Evolutionary conservation across 306 rosid species (phyloP), one percentile per base, ranked within the genome.

Genomic region (Vigna angularis): DNA sequence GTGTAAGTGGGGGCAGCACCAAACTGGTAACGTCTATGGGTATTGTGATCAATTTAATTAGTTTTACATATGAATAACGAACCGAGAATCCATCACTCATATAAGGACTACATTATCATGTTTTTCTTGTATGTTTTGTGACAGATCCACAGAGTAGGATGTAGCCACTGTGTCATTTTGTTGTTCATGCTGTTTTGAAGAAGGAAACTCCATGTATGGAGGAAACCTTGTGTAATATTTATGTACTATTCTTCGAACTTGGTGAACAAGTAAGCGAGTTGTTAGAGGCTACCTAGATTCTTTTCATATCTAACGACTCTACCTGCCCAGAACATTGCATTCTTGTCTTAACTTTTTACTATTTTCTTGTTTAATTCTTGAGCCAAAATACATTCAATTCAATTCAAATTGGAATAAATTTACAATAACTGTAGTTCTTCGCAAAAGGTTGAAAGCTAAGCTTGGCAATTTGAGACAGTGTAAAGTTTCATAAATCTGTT

Each of bases 401-500:
- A 28, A 68, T 65, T 72, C 40, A 52, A 40, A 63, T 53, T 15
- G 28, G 67, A 80, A 30, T 44, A 38, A 45, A 73, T 16, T 62
- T 47, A 57, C 63, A 68, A 16, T 72, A 57, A 63, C 15, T 48
- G 45, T 50, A 48, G 65, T n/a, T 70, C 49, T 51, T 48, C 4
- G 32, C 7, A 7, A 62, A 59, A 56, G 71, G 40, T 34, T 13
- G 18, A 30, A 55, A 71, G 56, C 68, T 49, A 66, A 61, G 62
- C 40, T 66, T 58, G 70, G 74, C 36, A 73, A 32, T 77, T 22
- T 20, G 79, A 45, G 61, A 34, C 66, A 22, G 61, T 61, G 76
- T 42, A 2, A 65, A 30, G 83, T 56, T 73, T 81, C 78, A 22
- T 49, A 76, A 52, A 78, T 73, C 73, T 74, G 32, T 83, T 84